phyloP scores from a whole-genome alignment of 331 rosid species.

The Prunus yedoensis region DNA sequence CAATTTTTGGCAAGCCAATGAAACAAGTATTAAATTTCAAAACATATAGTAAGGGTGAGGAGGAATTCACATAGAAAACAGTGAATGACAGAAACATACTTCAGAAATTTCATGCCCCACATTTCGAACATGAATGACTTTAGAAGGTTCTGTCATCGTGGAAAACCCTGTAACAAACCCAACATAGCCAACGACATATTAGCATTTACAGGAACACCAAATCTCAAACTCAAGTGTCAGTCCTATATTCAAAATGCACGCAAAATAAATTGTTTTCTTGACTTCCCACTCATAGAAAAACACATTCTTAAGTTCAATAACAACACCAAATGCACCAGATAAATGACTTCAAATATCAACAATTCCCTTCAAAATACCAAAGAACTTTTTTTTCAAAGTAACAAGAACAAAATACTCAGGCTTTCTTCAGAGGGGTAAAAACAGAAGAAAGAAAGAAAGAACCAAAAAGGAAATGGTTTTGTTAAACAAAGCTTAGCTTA shows the following conservation, averaged over 20 bases:
- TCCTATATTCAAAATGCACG: background rate
- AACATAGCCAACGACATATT: background rate
- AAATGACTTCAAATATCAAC: background rate
- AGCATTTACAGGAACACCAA: background rate
- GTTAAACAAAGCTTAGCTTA: background rate
- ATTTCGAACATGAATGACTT: slow-evolving; percentile 94
- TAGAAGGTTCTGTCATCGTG: slow-evolving; percentile 87
- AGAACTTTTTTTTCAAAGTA: background rate
- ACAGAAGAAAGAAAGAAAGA: slow-evolving; percentile 5
- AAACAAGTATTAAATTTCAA: background rate
- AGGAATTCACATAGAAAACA: slow-evolving; percentile 3
- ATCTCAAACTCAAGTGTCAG: no score
- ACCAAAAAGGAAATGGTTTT: background rate
- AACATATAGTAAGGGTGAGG: background rate
- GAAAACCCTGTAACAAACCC: slow-evolving; percentile 33
- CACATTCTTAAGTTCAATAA: background rate
- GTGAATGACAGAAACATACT: slow-evolving; percentile 42
- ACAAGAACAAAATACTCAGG: background rate
- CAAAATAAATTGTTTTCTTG: background rate
- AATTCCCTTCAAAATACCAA: slow-evolving; percentile 6
- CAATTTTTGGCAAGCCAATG: background rate
- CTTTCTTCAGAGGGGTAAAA: background rate
- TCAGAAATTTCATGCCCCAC: slow-evolving; percentile 96
- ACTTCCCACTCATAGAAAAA: background rate
- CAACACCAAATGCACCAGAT: background rate